Conservation (phyloP, 2,329 filamentous ascomycete genomes). For the Fusarium dimerum region DNA sequence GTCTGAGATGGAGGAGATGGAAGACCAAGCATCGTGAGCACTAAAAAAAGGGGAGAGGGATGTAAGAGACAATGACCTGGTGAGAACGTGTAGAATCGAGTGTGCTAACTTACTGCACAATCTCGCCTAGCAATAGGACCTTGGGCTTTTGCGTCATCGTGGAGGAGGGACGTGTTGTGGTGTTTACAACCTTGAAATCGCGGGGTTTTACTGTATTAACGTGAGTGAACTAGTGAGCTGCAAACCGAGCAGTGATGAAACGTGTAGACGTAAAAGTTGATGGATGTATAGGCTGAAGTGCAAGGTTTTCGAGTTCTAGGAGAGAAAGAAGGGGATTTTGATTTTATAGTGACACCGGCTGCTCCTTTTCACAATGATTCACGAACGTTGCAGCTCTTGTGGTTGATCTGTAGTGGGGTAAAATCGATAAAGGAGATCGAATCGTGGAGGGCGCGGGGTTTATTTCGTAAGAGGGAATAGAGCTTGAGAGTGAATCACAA, state of each 20-base stretch:
- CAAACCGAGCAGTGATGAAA: not conserved
- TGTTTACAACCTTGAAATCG: not conserved
- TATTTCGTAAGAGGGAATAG: not conserved
- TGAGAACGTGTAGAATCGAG: too few species aligned
- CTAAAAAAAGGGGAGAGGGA: constrained; percentile 39
- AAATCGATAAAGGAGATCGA: not conserved
- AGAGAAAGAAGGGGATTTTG: too few species aligned
- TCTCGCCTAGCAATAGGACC: constrained; percentile 42
- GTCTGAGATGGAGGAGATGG: constrained; percentile 63
- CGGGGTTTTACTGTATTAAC: not conserved
- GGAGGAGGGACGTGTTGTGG: not conserved
- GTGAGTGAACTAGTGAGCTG: not conserved
- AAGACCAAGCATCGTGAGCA: constrained; percentile 65
- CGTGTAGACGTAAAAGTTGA: too few species aligned
- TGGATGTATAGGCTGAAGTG: too few species aligned
- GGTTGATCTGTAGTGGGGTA: constrained; percentile 5
- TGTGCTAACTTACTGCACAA: constrained; percentile 38
- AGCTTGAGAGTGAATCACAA: not conserved
- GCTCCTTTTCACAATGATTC: too few species aligned
- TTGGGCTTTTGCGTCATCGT: constrained; percentile 34
- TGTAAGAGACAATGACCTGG: not conserved
- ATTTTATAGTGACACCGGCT: not conserved
- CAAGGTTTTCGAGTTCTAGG: too few species aligned
- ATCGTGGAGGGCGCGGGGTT: constrained; percentile 9
- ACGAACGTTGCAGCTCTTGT: not conserved